Evolutionary conservation across 768 basidiomycete genomes (phyloP).

Genomic region (Amanita exitialis): DNA sequence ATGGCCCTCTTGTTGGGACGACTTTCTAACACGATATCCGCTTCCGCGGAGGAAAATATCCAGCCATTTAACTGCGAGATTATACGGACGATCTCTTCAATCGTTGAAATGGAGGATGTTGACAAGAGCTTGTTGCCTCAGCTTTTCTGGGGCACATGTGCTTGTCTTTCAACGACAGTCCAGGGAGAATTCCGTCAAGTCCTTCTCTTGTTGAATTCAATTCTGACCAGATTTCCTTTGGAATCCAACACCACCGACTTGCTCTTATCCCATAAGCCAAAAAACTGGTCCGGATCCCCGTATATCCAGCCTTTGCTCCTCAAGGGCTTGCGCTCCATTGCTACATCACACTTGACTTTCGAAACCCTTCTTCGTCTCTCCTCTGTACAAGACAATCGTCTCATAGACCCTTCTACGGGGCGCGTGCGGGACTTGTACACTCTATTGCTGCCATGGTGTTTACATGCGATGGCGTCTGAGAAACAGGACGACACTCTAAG

Average conservation of each 20-base stretch:
- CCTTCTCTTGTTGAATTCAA: conserved; percentile 49
- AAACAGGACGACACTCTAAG: conserved; percentile 47
- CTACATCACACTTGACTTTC: conserved; percentile 58
- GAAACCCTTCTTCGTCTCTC: conserved; percentile 54
- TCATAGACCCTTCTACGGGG: conserved; percentile 63
- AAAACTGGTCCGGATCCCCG: conserved; percentile 56
- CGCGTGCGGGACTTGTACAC: conserved; percentile 80
- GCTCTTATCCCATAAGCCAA: conserved; percentile 58
- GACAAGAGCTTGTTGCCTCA: conserved; percentile 62
- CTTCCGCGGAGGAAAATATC: conserved; percentile 55
- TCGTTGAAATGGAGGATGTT: conserved; percentile 46
- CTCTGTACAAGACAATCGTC: conserved; percentile 45
- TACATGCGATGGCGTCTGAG: conserved; percentile 68
- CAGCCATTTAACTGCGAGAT: conserved; percentile 81
- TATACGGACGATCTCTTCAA: conserved; percentile 59
- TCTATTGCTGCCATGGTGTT: conserved; percentile 77
- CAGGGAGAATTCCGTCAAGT: conserved; percentile 71
- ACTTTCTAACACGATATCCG: conserved; percentile 75
- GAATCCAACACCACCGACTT: conserved; percentile 56
- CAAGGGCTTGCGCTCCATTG: conserved; percentile 71
- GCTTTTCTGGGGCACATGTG: conserved; percentile 80
- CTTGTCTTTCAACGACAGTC: conserved; percentile 74
- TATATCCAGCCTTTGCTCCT: conserved; percentile 65
- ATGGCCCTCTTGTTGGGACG: conserved; percentile 75
- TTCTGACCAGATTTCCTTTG: conserved; percentile 64